Base-by-base conservation (phyloP, 2,329 filamentous ascomycete genomes). In the Alternaria longipes region DNA sequence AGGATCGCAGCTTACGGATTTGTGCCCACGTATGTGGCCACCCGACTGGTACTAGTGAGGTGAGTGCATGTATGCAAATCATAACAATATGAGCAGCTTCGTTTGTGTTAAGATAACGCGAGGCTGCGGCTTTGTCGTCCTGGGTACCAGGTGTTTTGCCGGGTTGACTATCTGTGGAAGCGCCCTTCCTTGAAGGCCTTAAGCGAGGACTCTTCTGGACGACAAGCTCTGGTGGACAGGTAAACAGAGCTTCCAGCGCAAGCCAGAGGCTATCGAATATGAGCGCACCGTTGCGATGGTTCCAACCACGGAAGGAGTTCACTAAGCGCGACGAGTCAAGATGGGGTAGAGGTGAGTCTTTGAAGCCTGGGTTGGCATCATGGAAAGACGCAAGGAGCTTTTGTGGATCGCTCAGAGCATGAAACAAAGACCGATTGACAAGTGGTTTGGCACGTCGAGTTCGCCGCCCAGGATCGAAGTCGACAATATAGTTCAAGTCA, bases 11-110 rank as follows among this genome's bases (percentile, higher is more conserved):
- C 9, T 69, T 79, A 24, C 81, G 77, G 38, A 85, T 57, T 60
- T 74, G 68, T 41, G 68, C 49, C 77, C 76, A 79, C 4, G 69
- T 70, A 28, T 71, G 67, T n/a, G 73, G 63, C 68, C 69, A 73
- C 20, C 72, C 74, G 20, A 68, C 56, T 3, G 74, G 70, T 9
- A 80, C 70, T 11, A 67, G 66, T 1, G 77, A 76, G 1, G 75
- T 78, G 63, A 82, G 60, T 36, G 78, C 78, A 54, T 81, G 76
- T 12, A 82, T 73, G 44, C 78, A 78, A 40, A 82, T 73, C 63
- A 80, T 77, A 32, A 79, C 70, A 6, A 82, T 74, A 51, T 81
- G 80, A 40, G 78, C 78, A 22, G 78, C 79, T 53, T 82, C 78
- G 2, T 66, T 32, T 50, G 78, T 74, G 18, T 53, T 64, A 8